Conservation (phyloP, 202 grass and related monocot species). For the Panicum virgatum region DNA sequence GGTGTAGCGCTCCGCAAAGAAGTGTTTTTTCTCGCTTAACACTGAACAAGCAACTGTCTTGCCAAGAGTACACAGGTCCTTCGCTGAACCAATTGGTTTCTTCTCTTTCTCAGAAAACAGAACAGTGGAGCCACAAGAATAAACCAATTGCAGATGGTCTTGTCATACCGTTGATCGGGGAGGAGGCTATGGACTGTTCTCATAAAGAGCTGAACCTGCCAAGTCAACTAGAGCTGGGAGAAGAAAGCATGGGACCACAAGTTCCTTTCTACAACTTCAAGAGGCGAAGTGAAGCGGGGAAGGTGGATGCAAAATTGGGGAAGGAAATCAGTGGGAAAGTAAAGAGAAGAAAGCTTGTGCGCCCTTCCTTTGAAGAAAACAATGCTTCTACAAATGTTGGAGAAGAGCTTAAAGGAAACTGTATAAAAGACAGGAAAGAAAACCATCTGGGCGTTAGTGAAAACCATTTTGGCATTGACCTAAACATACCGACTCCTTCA, state of each 20-base stretch:
- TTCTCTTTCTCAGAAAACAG: conserved; percentile 43
- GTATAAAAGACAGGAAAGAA: conserved; percentile 7
- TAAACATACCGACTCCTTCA: conserved; percentile 37
- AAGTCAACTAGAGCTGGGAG: conserved; percentile 13
- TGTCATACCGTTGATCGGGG: conserved; percentile 6
- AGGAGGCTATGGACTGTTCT: conserved; percentile 11
- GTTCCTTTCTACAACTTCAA: conserved; percentile 70
- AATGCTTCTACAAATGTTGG: conserved; percentile 22
- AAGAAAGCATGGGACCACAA: conserved; percentile 32
- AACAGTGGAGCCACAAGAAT: conserved; percentile 22
- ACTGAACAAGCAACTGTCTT: conserved; percentile 28
- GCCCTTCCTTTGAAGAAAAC: conserved; percentile 50
- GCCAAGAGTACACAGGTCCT: conserved; percentile 26
- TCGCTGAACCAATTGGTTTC: conserved; percentile 43
- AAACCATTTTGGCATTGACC: conserved; percentile 41
- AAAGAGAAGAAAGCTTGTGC: conserved; percentile 75
- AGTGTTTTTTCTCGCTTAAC: conserved; percentile 62
- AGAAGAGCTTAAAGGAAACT: conserved; percentile 19
- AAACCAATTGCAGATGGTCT: conserved; percentile 7
- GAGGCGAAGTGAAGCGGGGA: conserved; percentile 45
- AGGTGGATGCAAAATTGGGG: conserved; percentile 20
- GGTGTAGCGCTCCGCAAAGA: conserved; percentile 15
- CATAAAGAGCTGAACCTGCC: conserved; percentile 27
- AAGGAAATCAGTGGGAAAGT: conserved; percentile 24
- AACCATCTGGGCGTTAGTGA: background rate